Base-by-base conservation (phyloP, 1,139 yeast genomes). In the Blastobotrys elegans region DNA sequence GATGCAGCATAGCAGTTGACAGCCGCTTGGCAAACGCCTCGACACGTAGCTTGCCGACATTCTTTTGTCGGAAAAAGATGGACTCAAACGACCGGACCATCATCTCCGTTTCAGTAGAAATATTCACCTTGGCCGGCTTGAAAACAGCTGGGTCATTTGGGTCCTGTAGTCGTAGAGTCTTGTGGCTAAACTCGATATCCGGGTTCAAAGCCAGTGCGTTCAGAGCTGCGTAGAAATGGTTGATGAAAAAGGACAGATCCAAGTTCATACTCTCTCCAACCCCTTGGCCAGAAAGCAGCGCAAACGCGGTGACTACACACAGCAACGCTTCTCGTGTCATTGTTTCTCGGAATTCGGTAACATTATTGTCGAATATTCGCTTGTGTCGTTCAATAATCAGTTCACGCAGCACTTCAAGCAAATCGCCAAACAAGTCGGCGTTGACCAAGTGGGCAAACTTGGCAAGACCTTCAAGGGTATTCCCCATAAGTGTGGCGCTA, bases 391-490 rank as follows among this genome's bases (percentile, higher is more conserved):
- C 84, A 18, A 66, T 60, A 66, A 85, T 78, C 26, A 86, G 75
- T 65, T 92, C 97, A 57, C 94, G 75, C 61, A 92, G 74, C 2
- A 89, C 96, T 64, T 85, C 95, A 43, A 92, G 73, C 65, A 92
- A 81, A 64, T 92, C 98, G 26, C 97, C 97, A 57, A 92, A 76
- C 47, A 92, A 72, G 56, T 92, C 97, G 47, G 92, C 80, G 62
- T 92, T 92, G 32, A 95, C 90, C 81, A 90, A 82, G 61, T 84
- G 92, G 2, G 97, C 96, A 63, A 84, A 89, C 62, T 80, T 80
- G 1, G 97, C 86, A 50, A 92, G 70, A 5, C 97, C 97, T 70
- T 92, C 97, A 46, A 92, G 72, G 0, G 92, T 95, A 0, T 92
- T 76, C 7, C 95, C 96, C 74, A 88, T 81, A 48, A 92, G 71